Evolutionary conservation across 176 grass and related monocot species (phyloP), one percentile per base, ranked within the genome.

Genomic region (Musa beccarii): DNA sequence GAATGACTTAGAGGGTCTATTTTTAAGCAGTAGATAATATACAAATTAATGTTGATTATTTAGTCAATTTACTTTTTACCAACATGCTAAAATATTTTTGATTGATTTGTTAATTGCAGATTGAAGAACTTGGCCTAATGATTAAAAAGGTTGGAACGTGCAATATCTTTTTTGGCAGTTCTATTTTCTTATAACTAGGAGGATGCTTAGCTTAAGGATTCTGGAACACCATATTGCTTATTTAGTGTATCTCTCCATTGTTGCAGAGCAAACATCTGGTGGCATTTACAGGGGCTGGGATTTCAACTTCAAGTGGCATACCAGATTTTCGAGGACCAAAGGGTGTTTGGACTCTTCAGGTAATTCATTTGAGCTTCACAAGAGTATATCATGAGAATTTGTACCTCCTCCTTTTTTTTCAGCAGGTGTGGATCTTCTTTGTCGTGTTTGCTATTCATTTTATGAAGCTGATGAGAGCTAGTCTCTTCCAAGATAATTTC

Each of bases 321-420:
- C 94, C 94, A 53, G 94, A 97, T 85, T 97, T 97, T 62, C 87
- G 94, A 87, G 94, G 94, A 15, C 94, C 94, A 49, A 93, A 89
- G 78, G 94, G 90, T 80, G 87, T 97, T 54, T 97, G 94, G 94
- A 97, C 94, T 81, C 81, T 97, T 85, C 94, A 97, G 94, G 94
- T 97, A 63, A 59, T 62, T 43, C n/a, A 76, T 28, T 67, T 43
- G 66, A 72, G 19, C 21, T 78, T 70, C 16, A 14, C 6, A 2
- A 74, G 16, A 49, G 10, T 49, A 53, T 49, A 49, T 22, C 20
- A 54, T 10, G 2, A 53, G 11, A 13, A 1, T 13, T 10, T 55
- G 5, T 53, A 6, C 51, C 21, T 43, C 20, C 49, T 25, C 22
- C 22, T 63, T 19, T 54, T 80, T 63, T 59, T 73, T 53, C 49